These are phyloP conservation scores for Pythium rishiriense DNA, from an alignment of 352 stramenopile genomes.

Conservation along the genomic window DNA sequence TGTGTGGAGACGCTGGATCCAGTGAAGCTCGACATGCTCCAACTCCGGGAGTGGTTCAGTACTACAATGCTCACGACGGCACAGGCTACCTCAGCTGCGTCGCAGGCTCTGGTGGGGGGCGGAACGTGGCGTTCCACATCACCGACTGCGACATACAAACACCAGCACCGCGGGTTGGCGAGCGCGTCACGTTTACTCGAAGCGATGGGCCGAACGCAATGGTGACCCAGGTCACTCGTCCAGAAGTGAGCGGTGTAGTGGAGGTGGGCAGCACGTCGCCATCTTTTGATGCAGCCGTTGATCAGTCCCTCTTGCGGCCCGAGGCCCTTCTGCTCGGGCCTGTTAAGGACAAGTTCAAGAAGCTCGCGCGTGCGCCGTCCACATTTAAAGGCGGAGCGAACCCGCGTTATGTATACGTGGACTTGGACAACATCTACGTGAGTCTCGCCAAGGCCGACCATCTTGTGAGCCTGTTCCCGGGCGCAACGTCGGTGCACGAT, in stretches of 20 bases:
- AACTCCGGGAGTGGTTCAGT: not conserved
- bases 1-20: not conserved
- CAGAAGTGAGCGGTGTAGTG: not conserved
- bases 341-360: not conserved
- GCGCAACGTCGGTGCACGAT: slow-evolving; percentile 29
- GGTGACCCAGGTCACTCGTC: not conserved
- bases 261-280: not conserved
- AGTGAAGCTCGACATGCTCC: not conserved
- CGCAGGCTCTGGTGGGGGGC: not conserved
- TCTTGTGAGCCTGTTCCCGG: slow-evolving; percentile 31
- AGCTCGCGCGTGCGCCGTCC: not conserved
- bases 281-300: not conserved
- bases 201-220: not conserved
- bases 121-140: not conserved
- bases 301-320: not conserved
- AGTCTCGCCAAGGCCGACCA: slow-evolving; percentile 30
- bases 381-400: not conserved
- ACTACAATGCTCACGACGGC: not conserved
- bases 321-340: not conserved
- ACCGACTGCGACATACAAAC: slow-evolving; percentile 1
- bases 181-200: not conserved
- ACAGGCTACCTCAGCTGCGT: not conserved
- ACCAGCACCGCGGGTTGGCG: not conserved
- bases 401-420: slow-evolving; percentile 41
- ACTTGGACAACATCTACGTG: slow-evolving; percentile 43